Percentiles rank a stretch among this genome's conserved stretches.
phyloP scores from a whole-genome alignment of 257 asterid genomes.

The Anisodus tanguticus region DNA sequence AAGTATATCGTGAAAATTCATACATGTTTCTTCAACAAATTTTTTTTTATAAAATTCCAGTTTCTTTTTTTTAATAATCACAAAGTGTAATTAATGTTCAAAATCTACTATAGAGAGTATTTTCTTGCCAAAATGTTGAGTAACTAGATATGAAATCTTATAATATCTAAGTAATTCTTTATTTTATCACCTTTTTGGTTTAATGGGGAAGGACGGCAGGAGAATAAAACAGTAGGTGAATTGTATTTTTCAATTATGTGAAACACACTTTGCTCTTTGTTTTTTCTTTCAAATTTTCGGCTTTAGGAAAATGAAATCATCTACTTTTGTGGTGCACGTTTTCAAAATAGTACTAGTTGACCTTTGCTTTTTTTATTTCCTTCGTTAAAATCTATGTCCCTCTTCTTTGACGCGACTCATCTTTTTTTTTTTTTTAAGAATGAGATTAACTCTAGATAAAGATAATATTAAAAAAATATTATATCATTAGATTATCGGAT shows the following conservation, averaged over 20 bases:
- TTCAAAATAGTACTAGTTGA: neutral
- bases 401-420: neutral
- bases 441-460: neutral
- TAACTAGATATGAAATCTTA: no score
- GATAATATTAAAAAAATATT: neutral
- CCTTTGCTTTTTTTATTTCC: neutral
- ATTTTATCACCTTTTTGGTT: neutral
- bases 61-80: no score
- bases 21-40: no score
- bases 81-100: no score
- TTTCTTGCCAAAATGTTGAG: no score
- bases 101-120: no score
- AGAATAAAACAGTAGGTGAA: neutral
- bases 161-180: no score
- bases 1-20: no score
- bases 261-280: neutral
- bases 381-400: neutral
- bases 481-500: neutral
- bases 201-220: neutral
- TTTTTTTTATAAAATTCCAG: no score
- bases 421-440: neutral
- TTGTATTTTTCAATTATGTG: constrained; percentile 19
- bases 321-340: neutral
- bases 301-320: neutral
- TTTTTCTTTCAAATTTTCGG: neutral